phyloP scores from a whole-genome alignment of 2,329 filamentous ascomycete species.

The Grosmannia huntii region DNA sequence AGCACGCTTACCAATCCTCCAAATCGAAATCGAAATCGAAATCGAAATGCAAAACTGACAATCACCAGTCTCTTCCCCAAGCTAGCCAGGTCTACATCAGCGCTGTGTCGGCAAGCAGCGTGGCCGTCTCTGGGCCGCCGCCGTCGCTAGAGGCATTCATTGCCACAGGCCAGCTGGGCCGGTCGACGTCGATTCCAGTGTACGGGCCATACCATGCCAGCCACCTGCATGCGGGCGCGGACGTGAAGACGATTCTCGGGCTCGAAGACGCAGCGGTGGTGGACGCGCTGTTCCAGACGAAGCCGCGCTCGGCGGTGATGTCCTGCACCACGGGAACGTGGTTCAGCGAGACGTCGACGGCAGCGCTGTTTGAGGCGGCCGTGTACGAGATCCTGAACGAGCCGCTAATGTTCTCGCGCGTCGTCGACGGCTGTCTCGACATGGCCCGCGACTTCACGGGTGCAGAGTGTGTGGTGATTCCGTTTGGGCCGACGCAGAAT shows the following conservation, averaged over 20 bases:
- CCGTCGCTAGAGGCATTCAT: slow-evolving; percentile 30
- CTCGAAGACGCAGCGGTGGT: slow-evolving; percentile 26
- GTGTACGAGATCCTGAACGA: slow-evolving; percentile 38
- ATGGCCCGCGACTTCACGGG: slow-evolving; percentile 27
- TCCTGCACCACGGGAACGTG: slow-evolving; percentile 34
- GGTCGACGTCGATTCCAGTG: slow-evolving; percentile 36
- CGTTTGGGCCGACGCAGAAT: slow-evolving; percentile 37
- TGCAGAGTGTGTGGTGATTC: slow-evolving; percentile 30
- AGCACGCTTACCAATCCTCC: background rate
- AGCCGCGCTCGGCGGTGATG: slow-evolving; percentile 34
- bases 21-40: background rate
- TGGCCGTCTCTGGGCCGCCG: slow-evolving; percentile 44
- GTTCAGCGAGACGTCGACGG: slow-evolving; percentile 27
- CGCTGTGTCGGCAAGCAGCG: slow-evolving; percentile 32
- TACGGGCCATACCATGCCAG: slow-evolving; percentile 44
- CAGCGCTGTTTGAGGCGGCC: slow-evolving; percentile 27
- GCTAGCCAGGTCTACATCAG: slow-evolving; percentile 41
- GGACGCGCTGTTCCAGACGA: slow-evolving; percentile 26
- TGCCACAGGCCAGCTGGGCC: slow-evolving; percentile 25
- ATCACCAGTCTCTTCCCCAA: slow-evolving; percentile 19
- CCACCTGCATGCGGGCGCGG: slow-evolving; percentile 33
- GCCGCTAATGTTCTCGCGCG: slow-evolving; percentile 32
- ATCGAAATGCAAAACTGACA: background rate
- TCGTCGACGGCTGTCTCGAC: slow-evolving; percentile 33
- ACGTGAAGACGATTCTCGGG: slow-evolving; percentile 32